phyloP scores from a whole-genome alignment of 352 stramenopile genomes.

The Globisporangium acanthophoron region DNA sequence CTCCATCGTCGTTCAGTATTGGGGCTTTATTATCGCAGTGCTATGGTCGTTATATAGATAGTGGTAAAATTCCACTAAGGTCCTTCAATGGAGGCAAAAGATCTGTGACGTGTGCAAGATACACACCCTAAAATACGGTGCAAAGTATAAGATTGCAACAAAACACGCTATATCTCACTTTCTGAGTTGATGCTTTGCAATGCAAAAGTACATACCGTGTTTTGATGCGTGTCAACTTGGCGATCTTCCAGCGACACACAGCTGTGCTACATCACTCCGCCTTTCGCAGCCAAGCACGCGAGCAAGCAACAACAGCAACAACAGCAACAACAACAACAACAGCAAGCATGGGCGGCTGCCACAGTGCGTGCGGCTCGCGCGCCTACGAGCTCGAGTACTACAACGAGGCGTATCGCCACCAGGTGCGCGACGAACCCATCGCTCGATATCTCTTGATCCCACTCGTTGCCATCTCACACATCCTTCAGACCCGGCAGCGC shows the following conservation, averaged over 20 bases:
- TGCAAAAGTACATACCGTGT: background rate
- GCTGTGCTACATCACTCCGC: background rate
- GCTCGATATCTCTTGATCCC: too few species aligned
- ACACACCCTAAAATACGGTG: background rate
- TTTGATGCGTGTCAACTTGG: background rate
- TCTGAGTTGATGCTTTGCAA: background rate
- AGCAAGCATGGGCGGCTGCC: constrained; percentile 46
- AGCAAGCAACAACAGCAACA: constrained; percentile 1
- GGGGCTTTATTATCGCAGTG: too few species aligned
- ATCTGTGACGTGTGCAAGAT: background rate
- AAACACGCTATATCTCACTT: too few species aligned
- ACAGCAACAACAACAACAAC: constrained; percentile 5
- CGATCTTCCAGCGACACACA: background rate
- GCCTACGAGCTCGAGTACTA: constrained; percentile 58
- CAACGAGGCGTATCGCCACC: constrained; percentile 40
- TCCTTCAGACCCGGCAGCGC: constrained; percentile 11
- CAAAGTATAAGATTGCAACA: background rate
- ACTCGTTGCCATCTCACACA: background rate
- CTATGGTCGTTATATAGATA: background rate
- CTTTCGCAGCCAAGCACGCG: background rate
- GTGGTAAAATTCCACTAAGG: background rate
- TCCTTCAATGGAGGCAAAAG: background rate
- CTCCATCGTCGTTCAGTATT: constrained; percentile 21
- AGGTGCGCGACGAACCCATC: constrained; percentile 18
- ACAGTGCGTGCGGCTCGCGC: constrained; percentile 42